Evolutionary conservation across 1,284 basidiomycete genomes (phyloP).

Genomic region (Athelia psychrophila): DNA sequence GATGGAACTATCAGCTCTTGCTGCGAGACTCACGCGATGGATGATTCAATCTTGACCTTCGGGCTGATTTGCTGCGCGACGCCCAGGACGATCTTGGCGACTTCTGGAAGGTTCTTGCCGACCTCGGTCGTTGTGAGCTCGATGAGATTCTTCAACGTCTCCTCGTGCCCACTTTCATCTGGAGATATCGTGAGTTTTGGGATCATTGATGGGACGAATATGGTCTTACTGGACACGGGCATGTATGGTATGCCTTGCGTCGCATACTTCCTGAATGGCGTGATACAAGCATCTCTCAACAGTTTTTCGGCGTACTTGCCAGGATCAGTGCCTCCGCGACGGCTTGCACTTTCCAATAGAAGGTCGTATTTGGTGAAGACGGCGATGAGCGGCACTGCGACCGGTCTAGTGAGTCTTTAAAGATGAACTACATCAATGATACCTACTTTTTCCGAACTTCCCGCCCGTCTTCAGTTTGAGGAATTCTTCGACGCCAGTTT

Average conservation of each 20-base stretch:
- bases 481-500: not conserved
- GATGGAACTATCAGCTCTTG: not conserved
- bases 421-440: not conserved
- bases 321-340: not conserved
- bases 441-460: not conserved
- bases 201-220: not conserved
- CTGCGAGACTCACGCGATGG: conserved; percentile 16
- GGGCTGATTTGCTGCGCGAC: conserved; percentile 21
- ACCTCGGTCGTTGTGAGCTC: not conserved
- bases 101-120: not conserved
- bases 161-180: not conserved
- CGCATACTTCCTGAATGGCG: not conserved
- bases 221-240: not conserved
- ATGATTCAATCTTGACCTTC: conserved; percentile 20
- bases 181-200: not conserved
- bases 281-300: not conserved
- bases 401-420: not conserved
- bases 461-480: not conserved
- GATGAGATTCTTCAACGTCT: not conserved
- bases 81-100: conserved; percentile 15
- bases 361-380: not conserved
- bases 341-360: not conserved
- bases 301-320: not conserved
- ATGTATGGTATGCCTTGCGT: not conserved
- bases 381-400: not conserved